Evolutionary conservation across 345 rosid species (phyloP).

Genomic region (Lepidium didymum): DNA sequence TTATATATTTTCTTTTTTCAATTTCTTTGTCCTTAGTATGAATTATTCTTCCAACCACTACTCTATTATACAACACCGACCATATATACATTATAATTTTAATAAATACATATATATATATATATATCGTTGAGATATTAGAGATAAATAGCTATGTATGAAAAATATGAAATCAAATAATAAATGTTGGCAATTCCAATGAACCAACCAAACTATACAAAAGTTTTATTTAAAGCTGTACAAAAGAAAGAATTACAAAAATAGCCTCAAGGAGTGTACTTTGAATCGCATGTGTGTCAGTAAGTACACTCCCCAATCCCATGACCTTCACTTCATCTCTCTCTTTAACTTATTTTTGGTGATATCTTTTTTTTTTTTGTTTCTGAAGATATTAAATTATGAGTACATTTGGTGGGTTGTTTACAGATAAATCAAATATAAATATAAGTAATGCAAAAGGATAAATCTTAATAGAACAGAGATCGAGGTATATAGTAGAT

Average conservation of each 20-base stretch:
- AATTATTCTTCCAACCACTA: background rate
- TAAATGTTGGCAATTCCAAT: no score
- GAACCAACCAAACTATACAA: background rate
- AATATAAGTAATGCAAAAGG: background rate
- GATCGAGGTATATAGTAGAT: background rate
- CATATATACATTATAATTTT: background rate
- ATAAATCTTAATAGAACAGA: background rate
- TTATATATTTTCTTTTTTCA: background rate
- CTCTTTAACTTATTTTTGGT: background rate
- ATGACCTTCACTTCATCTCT: no score
- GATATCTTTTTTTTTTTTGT: background rate
- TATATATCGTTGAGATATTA: background rate
- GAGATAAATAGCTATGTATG: background rate
- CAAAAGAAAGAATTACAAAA: background rate
- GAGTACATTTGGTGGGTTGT: background rate
- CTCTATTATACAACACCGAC: background rate
- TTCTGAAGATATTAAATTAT: background rate
- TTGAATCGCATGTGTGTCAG: conserved; percentile 3
- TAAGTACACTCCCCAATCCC: background rate
- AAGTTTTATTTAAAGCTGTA: background rate
- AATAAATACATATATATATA: background rate
- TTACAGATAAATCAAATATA: background rate
- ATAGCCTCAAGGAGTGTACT: background rate
- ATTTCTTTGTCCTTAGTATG: background rate
- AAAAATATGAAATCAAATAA: background rate